Percentiles rank a stretch among this genome's conserved stretches.
Evolutionary conservation across 2,329 filamentous ascomycete species (phyloP).

Genomic region (Penicillium occitanis): DNA sequence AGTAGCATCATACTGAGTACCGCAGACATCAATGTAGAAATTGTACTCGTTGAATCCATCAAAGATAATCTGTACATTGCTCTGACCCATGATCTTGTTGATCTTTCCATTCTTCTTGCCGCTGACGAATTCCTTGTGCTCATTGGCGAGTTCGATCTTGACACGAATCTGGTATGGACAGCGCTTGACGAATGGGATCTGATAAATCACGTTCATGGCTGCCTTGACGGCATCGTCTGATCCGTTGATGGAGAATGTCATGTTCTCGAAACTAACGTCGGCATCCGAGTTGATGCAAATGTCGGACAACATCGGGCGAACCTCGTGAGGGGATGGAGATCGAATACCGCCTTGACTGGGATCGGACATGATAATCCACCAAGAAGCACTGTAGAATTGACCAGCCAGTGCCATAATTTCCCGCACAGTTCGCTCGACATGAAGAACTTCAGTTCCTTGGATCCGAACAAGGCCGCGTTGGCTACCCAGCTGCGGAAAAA

Average conservation of each 20-base stretch:
- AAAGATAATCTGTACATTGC: conserved; percentile 98
- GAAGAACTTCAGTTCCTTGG: conserved; percentile 87
- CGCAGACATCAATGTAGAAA: conserved; percentile 98
- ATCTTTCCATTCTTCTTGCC: conserved; percentile 99
- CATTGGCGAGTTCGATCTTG: conserved; percentile 97
- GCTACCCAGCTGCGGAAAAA: conserved; percentile 84
- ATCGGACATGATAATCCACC: conserved; percentile 85
- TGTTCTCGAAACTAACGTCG: conserved; percentile 90
- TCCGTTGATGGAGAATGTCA: conserved; percentile 89
- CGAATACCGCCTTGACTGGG: conserved; percentile 59
- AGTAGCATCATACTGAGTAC: conserved; percentile 86
- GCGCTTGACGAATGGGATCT: conserved; percentile 83
- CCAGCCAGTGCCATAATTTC: conserved; percentile 95
- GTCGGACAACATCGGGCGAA: conserved; percentile 87
- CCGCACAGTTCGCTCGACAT: conserved; percentile 90
- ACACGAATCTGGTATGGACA: conserved; percentile 91
- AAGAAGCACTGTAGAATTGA: conserved; percentile 96
- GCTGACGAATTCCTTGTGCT: conserved; percentile 99
- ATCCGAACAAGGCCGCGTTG: conserved; percentile 83
- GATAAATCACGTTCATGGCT: conserved; percentile 89
- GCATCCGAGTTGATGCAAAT: conserved; percentile 96
- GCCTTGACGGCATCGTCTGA: conserved; percentile 96
- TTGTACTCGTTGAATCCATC: conserved; percentile 99
- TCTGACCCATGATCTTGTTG: conserved; percentile 99
- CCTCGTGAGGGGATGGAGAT: conserved; percentile 64